phyloP scores from a whole-genome alignment of 2,329 filamentous ascomycete genomes.

The Didymella segeticola region DNA sequence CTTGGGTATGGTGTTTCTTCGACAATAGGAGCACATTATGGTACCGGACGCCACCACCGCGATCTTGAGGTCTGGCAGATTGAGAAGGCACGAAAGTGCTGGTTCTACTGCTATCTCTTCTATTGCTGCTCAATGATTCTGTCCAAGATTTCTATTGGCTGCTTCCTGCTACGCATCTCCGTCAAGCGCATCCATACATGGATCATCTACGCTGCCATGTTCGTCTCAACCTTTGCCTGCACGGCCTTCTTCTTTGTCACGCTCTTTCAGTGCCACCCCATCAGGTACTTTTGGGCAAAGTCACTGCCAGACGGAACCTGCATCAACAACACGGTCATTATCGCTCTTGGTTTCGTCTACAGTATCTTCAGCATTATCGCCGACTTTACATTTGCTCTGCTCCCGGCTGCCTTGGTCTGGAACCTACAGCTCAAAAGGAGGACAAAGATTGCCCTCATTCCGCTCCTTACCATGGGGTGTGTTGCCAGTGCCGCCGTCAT shows the following conservation, averaged over 20 bases:
- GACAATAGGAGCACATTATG: constrained; percentile 36
- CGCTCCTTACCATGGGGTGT: constrained; percentile 59
- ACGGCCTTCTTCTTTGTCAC: constrained; percentile 55
- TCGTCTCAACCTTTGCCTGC: constrained; percentile 46
- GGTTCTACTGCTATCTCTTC: constrained; percentile 46
- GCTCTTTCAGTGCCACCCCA: constrained; percentile 59
- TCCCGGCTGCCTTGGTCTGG: constrained; percentile 61
- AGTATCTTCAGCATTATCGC: constrained; percentile 55
- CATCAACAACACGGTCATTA: constrained; percentile 49
- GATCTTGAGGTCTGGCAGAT: constrained; percentile 31
- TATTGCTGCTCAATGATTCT: constrained; percentile 42
- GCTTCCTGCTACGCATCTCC: constrained; percentile 41
- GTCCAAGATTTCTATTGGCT: constrained; percentile 45
- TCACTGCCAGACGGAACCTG: constrained; percentile 48
- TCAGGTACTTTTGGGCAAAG: constrained; percentile 58
- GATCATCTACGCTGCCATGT: constrained; percentile 50
- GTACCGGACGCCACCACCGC: constrained; percentile 39
- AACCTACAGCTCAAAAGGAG: constrained; percentile 57
- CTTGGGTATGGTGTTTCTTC: constrained; percentile 35
- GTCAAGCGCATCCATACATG: constrained; percentile 38
- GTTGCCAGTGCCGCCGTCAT: constrained; percentile 49
- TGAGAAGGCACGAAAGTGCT: constrained; percentile 36
- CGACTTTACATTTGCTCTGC: constrained; percentile 58
- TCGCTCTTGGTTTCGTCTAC: constrained; percentile 54
- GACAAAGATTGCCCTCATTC: constrained; percentile 57